Percentiles rank a stretch among this genome's conserved stretches.
Evolutionary conservation across 805 yeast genomes (phyloP).

Genomic region (Pichia paraexigua): DNA sequence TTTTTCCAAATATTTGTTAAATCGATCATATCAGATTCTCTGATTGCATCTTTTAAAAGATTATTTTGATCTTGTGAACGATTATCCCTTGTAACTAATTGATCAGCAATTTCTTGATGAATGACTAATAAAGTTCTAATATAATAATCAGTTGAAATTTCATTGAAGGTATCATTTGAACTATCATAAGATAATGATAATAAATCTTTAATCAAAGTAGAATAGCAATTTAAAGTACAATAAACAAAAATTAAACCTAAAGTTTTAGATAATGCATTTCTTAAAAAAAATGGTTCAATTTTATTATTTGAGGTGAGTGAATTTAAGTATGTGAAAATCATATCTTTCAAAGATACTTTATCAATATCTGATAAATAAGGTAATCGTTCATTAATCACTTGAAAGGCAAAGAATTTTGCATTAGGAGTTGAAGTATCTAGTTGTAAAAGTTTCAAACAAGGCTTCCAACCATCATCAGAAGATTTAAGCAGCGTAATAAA

Average conservation of each 20-base stretch:
- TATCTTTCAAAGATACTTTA: constrained; percentile 36
- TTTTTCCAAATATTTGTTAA: constrained; percentile 63
- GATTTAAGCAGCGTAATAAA: constrained; percentile 47
- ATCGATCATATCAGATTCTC: constrained; percentile 64
- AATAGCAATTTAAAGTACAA: constrained; percentile 42
- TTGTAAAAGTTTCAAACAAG: constrained; percentile 41
- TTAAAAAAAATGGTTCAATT: constrained; percentile 35
- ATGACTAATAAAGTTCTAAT: constrained; percentile 64
- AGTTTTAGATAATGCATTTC: constrained; percentile 52
- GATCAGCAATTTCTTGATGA: constrained; percentile 92
- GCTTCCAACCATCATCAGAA: constrained; percentile 47
- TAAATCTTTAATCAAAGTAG: constrained; percentile 43
- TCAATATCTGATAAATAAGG: constrained; percentile 39
- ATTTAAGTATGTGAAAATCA: constrained; percentile 40
- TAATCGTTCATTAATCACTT: constrained; percentile 56
- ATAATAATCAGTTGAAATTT: constrained; percentile 59
- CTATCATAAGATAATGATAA: constrained; percentile 28
- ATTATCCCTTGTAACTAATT: constrained; percentile 64
- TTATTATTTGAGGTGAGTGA: constrained; percentile 17
- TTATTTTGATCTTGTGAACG: constrained; percentile 58
- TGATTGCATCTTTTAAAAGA: constrained; percentile 70
- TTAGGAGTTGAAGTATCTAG: constrained; percentile 27
- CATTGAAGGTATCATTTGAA: constrained; percentile 26
- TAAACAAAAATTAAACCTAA: constrained; percentile 44
- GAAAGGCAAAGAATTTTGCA: constrained; percentile 59